A percentile compares a stretch with the other conserved stretches of the same genome.
Evolutionary conservation across 108 stramenopile species (phyloP).

Genomic region (Skeletonema grethae): DNA sequence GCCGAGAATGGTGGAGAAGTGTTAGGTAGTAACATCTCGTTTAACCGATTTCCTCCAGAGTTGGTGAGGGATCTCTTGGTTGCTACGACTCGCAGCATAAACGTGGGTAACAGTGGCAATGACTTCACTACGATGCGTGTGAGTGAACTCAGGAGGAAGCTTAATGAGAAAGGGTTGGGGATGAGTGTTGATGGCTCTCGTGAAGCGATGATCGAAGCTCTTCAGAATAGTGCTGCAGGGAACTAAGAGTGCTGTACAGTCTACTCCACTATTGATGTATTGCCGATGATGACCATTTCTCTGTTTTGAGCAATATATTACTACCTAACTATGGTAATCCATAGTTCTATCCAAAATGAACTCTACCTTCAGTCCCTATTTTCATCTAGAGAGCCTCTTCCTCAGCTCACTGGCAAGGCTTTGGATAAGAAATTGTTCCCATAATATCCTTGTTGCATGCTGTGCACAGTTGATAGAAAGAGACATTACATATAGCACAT

Average conservation of each 20-base stretch:
- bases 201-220: conserved; percentile 1
- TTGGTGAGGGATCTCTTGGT: neutral
- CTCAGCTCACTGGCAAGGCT: too few relatives aligned
- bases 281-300: too few relatives aligned
- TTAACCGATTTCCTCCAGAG: neutral
- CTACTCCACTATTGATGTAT: neutral
- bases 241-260: neutral
- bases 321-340: too few relatives aligned
- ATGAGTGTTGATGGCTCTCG: neutral
- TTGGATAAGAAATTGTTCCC: too few relatives aligned
- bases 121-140: conserved; percentile 10
- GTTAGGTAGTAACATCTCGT: neutral
- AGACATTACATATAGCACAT: too few relatives aligned
- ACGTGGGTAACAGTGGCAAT: neutral
- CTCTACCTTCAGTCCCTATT: too few relatives aligned
- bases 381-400: too few relatives aligned
- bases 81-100: neutral
- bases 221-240: neutral
- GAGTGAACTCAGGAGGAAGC: neutral
- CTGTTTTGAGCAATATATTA: too few relatives aligned
- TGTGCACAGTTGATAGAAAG: too few relatives aligned
- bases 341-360: too few relatives aligned
- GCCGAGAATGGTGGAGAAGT: conserved; percentile 8
- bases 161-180: conserved; percentile 9
- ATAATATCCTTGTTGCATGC: too few relatives aligned